Base-by-base conservation (phyloP, 2,329 filamentous ascomycete species). In the Colletotrichum theobromicola region DNA sequence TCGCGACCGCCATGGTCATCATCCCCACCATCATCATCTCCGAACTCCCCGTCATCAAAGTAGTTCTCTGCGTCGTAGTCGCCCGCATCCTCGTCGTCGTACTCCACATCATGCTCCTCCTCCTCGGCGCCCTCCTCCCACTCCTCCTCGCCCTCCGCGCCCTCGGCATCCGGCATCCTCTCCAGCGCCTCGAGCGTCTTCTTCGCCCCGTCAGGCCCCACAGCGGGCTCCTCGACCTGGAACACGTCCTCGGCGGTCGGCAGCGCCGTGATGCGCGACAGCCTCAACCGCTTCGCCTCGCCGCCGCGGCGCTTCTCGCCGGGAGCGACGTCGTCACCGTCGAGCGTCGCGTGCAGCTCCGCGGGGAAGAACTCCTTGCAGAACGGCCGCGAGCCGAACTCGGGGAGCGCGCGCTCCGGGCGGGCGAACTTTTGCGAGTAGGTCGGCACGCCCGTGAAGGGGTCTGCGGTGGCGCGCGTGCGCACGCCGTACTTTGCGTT, bases 41-140 rank as follows among this genome's bases (percentile, higher is more conserved):
- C 87, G 28, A 90, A 89, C 75, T 90, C 88, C 15, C 89, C 89
- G 28, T 87, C 89, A 74, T 91, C 90, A 79, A 92, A 92, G 82
- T 91, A 91, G 12, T 86, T 86, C 78, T 92, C 90, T 4, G 90
- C 90, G 58, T 92, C 88, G 79, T 92, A 92, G 75, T 92, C 90
- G 9, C 90, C 90, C 2, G 88, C 90, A 63, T 90, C 89, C 72
- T 91, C 89, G 70, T 92, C 90, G 62, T 92, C 88, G 75, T 88
- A 89, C 28, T 82, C 84, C 69, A 88, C 87, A 68, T 88, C 87
- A 76, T 88, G 86, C 21, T 87, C 87, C 12, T 86, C 86, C 66
- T 87, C 86, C 37, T 84, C 83, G 50, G 81, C 79, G 10, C 83
- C 87, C 64, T 90, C 88, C 26, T 90, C 88, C 32, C 82, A 78